Percentiles rank a stretch among this genome's conserved stretches.
Conservation (phyloP, 2,329 filamentous ascomycete species). For the Calonectria leucothoes region DNA sequence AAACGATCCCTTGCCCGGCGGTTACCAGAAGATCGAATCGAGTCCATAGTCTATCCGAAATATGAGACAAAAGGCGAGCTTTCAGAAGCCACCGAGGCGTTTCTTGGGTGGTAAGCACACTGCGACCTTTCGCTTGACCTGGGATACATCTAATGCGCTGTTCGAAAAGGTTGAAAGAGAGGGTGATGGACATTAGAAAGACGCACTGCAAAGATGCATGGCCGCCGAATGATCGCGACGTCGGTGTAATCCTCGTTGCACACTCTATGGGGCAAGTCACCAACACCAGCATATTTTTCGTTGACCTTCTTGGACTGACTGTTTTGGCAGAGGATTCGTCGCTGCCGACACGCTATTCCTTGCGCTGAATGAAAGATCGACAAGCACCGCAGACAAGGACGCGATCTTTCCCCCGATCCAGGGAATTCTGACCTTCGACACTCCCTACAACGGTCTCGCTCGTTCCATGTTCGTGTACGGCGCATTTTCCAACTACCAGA, state of each 20-base stretch:
- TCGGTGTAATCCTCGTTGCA: constrained; percentile 82
- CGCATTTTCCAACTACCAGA: constrained; percentile 69
- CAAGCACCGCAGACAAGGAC: constrained; percentile 41
- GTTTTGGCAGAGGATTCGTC: constrained; percentile 76
- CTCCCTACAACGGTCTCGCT: constrained; percentile 78
- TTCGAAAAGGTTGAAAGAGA: constrained; percentile 77
- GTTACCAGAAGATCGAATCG: constrained; percentile 69
- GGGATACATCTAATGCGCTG: not conserved
- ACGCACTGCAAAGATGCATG: constrained; percentile 76
- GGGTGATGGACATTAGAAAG: constrained; percentile 82
- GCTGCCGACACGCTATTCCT: constrained; percentile 84
- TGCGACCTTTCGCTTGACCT: not conserved
- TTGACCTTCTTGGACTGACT: not conserved
- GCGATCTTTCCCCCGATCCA: constrained; percentile 85
- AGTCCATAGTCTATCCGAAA: constrained; percentile 74
- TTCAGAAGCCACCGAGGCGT: constrained; percentile 56
- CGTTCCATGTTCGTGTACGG: constrained; percentile 71
- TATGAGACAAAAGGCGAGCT: constrained; percentile 81
- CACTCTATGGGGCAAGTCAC: constrained; percentile 78
- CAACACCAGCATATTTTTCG: fast-evolving
- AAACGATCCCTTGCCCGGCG: constrained; percentile 67
- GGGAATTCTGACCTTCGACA: constrained; percentile 86
- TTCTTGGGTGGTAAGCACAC: constrained; percentile 57
- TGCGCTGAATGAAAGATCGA: constrained; percentile 72
- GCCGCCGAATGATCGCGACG: constrained; percentile 83